phyloP scores from a whole-genome alignment of 208 protist genomes.

The Acanthamoeba healyi region DNA sequence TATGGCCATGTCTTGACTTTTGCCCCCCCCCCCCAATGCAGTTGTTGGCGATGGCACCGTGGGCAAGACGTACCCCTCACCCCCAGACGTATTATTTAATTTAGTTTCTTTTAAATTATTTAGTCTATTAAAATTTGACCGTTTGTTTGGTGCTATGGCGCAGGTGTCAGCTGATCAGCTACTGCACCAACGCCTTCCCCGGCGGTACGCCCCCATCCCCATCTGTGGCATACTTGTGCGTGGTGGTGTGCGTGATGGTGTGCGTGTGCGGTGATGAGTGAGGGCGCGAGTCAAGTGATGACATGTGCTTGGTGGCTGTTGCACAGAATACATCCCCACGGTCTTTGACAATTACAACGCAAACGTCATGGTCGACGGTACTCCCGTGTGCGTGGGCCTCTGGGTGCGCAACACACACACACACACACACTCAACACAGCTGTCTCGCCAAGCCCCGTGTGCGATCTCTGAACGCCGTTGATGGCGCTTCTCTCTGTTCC shows the following conservation, averaged over 20 bases:
- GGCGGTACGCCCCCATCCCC: not conserved
- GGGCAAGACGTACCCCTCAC: slow-evolving; percentile 89
- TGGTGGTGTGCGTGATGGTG: not conserved
- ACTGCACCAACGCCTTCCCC: slow-evolving; percentile 69
- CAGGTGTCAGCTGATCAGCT: slow-evolving; percentile 49
- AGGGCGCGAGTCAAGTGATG: not conserved
- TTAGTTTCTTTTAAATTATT: too few relatives aligned
- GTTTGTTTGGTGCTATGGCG: not conserved
- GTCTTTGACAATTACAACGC: slow-evolving; percentile 87
- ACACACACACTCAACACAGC: too few relatives aligned
- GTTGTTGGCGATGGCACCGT: slow-evolving; percentile 92
- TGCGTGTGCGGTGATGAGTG: not conserved
- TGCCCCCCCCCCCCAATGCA: too few relatives aligned
- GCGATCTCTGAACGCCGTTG: too few relatives aligned
- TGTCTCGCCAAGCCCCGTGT: too few relatives aligned
- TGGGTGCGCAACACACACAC: slow-evolving; percentile 33
- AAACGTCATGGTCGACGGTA: slow-evolving; percentile 89
- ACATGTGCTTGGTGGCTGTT: not conserved
- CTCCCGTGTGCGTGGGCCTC: slow-evolving; percentile 87
- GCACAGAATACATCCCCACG: slow-evolving; percentile 71
- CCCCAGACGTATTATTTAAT: too few relatives aligned
- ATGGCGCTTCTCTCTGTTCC: not conserved
- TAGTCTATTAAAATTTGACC: not conserved
- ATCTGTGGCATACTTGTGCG: not conserved
- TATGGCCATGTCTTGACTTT: too few relatives aligned